These are phyloP conservation scores for Caryopteris hybrid DNA, from an alignment of 305 asterid species.

Conservation along the genomic window DNA sequence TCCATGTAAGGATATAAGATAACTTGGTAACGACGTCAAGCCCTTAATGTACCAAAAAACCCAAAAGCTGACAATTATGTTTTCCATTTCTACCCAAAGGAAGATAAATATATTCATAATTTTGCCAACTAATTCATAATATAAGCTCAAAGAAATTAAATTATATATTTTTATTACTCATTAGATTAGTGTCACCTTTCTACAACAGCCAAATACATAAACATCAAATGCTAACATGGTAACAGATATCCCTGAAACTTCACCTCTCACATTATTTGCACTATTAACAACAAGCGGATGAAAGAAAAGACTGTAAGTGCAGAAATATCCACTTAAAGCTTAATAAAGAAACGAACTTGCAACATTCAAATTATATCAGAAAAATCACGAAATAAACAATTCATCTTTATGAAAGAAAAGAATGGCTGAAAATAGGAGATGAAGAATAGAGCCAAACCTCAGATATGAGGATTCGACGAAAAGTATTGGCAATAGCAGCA, in stretches of 20 bases:
- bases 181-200: too few species aligned
- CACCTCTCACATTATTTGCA: not conserved
- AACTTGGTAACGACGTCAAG: too few species aligned
- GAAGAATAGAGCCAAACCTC: slow-evolving; percentile 47
- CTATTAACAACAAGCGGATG: not conserved
- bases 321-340: not conserved
- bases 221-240: too few species aligned
- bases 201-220: too few species aligned
- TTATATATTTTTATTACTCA: too few species aligned
- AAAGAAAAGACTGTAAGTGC: not conserved
- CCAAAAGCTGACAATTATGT: not conserved
- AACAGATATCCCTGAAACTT: not conserved
- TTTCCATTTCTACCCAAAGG: not conserved
- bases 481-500: slow-evolving; percentile 84
- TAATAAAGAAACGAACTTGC: not conserved
- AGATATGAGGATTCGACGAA: slow-evolving; percentile 83
- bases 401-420: not conserved
- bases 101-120: not conserved
- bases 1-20: not conserved
- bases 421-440: not conserved
- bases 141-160: not conserved
- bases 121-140: not conserved
- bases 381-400: not conserved
- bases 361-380: not conserved
- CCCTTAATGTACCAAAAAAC: not conserved